Conservation (phyloP, 164 flowering plant species). For the Vitis amurensis region DNA sequence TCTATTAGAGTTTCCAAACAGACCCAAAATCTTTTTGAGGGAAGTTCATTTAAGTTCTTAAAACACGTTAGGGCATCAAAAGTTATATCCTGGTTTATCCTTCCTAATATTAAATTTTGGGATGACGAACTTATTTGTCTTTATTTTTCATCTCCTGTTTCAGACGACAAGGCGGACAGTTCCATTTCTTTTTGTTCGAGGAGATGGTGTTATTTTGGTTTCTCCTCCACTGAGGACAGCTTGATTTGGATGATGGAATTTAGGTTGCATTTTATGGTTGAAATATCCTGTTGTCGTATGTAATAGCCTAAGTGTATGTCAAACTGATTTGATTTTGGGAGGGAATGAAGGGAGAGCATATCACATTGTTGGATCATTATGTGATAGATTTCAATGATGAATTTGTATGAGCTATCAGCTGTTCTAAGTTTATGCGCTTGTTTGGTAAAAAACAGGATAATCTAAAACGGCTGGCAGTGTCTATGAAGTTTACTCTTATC, state of each 20-base stretch:
- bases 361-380: not conserved
- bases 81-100: not conserved
- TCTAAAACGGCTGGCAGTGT: too few species aligned
- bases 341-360: not conserved
- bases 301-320: not conserved
- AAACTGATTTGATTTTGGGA: not conserved
- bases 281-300: not conserved
- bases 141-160: slow-evolving; percentile 5
- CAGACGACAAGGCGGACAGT: slow-evolving; percentile 87
- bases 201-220: slow-evolving; percentile 93
- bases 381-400: not conserved
- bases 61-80: not conserved
- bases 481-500: too few species aligned
- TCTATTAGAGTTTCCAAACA: too few species aligned
- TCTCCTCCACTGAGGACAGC: slow-evolving; percentile 94
- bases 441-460: too few species aligned
- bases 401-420: not conserved
- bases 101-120: not conserved
- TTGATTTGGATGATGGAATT: slow-evolving; percentile 20
- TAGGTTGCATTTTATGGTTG: not conserved
- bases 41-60: too few species aligned
- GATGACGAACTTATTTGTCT: not conserved
- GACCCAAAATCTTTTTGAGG: too few species aligned
- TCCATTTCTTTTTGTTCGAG: slow-evolving; percentile 91
- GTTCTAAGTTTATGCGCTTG: too few species aligned